Conservation (phyloP, 1,139 yeast genomes). For the Lodderomyces jiufengensis region DNA sequence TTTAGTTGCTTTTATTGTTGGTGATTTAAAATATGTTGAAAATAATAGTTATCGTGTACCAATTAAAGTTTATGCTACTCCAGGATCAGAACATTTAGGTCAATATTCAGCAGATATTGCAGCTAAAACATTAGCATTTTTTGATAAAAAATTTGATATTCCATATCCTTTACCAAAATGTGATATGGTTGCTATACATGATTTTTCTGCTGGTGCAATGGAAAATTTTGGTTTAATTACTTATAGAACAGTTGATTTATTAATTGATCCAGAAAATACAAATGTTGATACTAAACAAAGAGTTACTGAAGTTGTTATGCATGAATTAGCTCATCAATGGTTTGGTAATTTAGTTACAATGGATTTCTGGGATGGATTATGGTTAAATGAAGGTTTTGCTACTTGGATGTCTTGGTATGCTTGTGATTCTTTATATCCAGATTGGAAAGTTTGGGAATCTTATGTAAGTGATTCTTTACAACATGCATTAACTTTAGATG, state of each 20-base stretch:
- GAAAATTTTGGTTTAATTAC: constrained; percentile 60
- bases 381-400: constrained; percentile 64
- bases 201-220: constrained; percentile 61
- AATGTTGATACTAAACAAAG: constrained; percentile 45
- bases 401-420: constrained; percentile 57
- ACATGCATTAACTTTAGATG: constrained; percentile 50
- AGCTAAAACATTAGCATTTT: constrained; percentile 49
- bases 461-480: constrained; percentile 53
- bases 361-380: constrained; percentile 64
- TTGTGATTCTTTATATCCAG: constrained; percentile 51
- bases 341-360: constrained; percentile 61
- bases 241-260: constrained; percentile 52
- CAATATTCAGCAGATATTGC: constrained; percentile 49
- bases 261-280: constrained; percentile 44
- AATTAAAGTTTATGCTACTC: constrained; percentile 52
- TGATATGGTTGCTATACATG: constrained; percentile 56
- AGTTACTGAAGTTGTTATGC: constrained; percentile 58
- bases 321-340: constrained; percentile 66
- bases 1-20: constrained; percentile 73
- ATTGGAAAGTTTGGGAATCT: constrained; percentile 55
- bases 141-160: constrained; percentile 50
- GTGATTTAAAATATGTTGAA: constrained; percentile 73
- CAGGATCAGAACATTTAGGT: constrained; percentile 50
- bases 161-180: constrained; percentile 60
- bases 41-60: constrained; percentile 61